Evolutionary conservation across 148 eudicot genomes (phyloP).

Genomic region (Fagopyrum homotropicum): DNA sequence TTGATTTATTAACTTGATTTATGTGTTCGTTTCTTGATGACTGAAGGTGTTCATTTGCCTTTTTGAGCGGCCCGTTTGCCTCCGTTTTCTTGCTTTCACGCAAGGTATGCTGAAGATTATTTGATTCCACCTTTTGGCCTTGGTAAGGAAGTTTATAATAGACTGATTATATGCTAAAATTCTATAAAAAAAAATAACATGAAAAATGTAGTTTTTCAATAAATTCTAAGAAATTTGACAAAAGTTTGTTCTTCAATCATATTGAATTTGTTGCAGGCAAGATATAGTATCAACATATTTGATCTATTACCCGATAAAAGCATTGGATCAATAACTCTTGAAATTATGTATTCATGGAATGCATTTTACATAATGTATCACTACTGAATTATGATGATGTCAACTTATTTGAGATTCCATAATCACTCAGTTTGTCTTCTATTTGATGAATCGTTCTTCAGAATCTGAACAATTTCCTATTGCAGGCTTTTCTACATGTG

Average conservation of each 20-base stretch:
- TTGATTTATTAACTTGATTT: too few species aligned
- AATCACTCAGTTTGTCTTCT: not conserved
- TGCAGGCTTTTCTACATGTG: conserved; percentile 37
- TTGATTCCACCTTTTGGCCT: not conserved
- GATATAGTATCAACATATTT: not conserved
- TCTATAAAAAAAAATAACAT: not conserved
- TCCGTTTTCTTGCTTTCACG: conserved; percentile 14
- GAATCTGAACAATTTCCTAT: conserved; percentile 6
- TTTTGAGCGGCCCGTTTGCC: too few species aligned
- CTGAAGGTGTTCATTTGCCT: not conserved
- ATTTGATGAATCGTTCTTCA: not conserved
- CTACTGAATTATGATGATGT: not conserved
- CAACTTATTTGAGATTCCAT: not conserved
- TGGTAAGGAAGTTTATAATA: not conserved
- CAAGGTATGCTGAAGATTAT: conserved; percentile 28
- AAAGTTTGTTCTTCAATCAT: not conserved
- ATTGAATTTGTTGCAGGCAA: not conserved
- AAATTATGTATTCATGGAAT: not conserved
- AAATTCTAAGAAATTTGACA: not conserved
- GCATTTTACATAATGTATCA: not conserved
- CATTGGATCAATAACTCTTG: not conserved
- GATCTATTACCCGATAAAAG: not conserved
- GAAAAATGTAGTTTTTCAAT: not conserved
- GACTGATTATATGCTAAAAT: not conserved
- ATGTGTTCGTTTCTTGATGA: not conserved